A percentile compares a stretch with the other conserved stretches of the same genome.
phyloP scores from a whole-genome alignment of 352 stramenopile species.

The Phytophthora melonis region DNA sequence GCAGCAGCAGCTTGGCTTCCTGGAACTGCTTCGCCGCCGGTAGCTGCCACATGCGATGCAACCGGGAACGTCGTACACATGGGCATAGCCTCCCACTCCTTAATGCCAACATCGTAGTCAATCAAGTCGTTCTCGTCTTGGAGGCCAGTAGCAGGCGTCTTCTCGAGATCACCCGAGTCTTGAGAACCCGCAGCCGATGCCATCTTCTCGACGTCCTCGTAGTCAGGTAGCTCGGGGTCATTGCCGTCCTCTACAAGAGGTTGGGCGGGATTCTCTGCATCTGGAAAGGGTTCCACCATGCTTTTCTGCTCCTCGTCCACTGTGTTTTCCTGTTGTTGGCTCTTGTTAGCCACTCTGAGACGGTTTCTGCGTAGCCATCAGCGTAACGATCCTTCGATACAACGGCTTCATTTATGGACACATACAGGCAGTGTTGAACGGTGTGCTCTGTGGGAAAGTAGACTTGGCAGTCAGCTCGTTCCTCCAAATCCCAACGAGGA shows the following conservation, averaged over 20 bases:
- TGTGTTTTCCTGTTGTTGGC: not conserved
- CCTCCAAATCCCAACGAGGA: not conserved
- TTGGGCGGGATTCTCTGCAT: too few species aligned
- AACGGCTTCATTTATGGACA: not conserved
- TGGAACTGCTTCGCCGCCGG: not conserved
- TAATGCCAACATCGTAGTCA: not conserved
- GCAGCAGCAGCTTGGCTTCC: not conserved
- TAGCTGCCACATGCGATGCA: not conserved
- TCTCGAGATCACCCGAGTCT: not conserved
- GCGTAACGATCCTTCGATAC: not conserved
- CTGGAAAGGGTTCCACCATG: not conserved
- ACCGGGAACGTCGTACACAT: not conserved
- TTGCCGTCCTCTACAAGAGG: not conserved
- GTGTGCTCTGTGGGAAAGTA: not conserved
- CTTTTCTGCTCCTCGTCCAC: too few species aligned
- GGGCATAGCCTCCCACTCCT: not conserved
- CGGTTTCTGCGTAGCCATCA: not conserved
- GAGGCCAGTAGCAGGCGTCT: not conserved
- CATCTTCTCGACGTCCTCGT: not conserved
- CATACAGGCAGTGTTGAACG: not conserved
- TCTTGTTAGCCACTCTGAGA: not conserved
- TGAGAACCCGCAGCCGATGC: not conserved
- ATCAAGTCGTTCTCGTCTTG: not conserved
- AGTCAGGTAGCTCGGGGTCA: not conserved
- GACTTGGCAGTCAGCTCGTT: not conserved